phyloP scores from a whole-genome alignment of 148 eudicot species.

The Diospyros kaki region DNA sequence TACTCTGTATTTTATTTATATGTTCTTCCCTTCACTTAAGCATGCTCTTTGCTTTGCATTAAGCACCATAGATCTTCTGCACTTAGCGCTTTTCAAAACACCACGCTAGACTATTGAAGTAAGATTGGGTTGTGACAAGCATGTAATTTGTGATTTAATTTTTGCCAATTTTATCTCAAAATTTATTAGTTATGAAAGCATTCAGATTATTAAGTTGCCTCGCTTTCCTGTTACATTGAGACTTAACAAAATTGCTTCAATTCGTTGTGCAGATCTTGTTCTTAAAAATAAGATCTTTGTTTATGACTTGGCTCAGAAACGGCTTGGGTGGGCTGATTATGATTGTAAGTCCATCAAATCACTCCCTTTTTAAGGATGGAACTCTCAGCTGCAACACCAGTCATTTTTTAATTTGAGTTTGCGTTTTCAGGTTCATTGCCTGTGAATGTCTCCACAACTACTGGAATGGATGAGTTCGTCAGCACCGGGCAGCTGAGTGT shows the following conservation, averaged over 20 bases:
- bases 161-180: neutral
- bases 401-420: neutral
- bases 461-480: conserved; percentile 54
- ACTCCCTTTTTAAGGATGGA: no score
- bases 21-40: no score
- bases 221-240: neutral
- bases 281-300: conserved; percentile 81
- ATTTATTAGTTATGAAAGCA: neutral
- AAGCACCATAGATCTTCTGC: no score
- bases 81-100: neutral
- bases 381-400: neutral
- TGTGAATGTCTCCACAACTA: conserved; percentile 73
- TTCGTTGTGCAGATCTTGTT: conserved; percentile 65
- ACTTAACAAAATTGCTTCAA: neutral
- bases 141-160: neutral
- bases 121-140: no score
- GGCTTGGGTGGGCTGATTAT: conserved; percentile 87
- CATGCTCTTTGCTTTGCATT: neutral
- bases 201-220: neutral
- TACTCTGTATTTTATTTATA: no score
- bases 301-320: conserved; percentile 66
- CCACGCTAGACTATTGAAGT: no score
- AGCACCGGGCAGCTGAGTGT: conserved; percentile 58
- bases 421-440: conserved; percentile 56
- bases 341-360: conserved; percentile 59